Percentiles rank a stretch among this genome's conserved stretches.
Conservation (phyloP, 163 green algal species). For the Volvox carteri region DNA sequence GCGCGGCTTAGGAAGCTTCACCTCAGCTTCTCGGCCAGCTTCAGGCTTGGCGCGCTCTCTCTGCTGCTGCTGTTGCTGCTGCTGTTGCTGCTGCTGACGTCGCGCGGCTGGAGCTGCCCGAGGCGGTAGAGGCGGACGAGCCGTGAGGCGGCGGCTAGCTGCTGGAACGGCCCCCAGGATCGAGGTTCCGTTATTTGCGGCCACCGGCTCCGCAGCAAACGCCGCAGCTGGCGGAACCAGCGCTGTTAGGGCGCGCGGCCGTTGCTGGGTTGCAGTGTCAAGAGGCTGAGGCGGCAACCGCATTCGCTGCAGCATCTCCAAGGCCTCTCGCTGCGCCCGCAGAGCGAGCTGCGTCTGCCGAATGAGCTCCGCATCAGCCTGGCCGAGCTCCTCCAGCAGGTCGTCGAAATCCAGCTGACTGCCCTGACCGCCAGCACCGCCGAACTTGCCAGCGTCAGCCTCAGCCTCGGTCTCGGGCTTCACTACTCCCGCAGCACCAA, state of each 20-base stretch:
- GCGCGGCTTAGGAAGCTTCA: neutral
- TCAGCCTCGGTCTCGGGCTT: no score
- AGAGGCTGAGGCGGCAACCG: neutral
- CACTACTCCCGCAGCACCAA: no score
- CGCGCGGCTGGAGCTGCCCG: neutral
- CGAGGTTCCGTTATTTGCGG: neutral
- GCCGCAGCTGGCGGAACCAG: neutral
- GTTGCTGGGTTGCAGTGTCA: neutral
- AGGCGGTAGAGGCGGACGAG: neutral
- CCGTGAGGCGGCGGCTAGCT: neutral
- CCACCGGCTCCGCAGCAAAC: neutral
- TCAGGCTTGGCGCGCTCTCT: neutral
- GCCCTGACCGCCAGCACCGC: neutral
- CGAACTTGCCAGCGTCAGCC: neutral
- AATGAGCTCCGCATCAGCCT: conserved; percentile 29
- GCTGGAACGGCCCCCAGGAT: neutral
- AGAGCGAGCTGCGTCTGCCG: conserved; percentile 14
- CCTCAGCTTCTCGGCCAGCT: neutral
- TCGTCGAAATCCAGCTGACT: neutral
- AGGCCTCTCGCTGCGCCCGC: neutral
- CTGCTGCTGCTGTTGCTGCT: neutral
- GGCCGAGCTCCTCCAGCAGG: neutral
- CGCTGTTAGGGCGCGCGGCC: neutral
- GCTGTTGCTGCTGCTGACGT: neutral
- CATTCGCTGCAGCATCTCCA: neutral